A percentile compares a stretch with the other conserved stretches of the same genome.
Evolutionary conservation across 108 stramenopile species (phyloP).

Genomic region (Epithemia pelagica): DNA sequence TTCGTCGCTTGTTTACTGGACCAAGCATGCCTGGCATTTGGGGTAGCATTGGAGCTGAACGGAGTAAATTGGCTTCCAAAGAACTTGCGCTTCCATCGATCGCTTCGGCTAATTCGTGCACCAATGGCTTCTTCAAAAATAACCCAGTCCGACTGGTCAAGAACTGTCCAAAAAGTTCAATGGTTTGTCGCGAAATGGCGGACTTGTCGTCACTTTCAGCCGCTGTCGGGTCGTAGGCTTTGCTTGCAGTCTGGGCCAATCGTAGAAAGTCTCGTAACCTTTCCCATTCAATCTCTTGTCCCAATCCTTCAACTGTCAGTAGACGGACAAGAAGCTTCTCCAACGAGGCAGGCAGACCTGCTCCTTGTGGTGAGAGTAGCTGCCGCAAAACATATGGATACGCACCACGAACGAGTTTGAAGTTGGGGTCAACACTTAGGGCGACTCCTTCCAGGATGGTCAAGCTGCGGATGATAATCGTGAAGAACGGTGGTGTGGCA

Average conservation of each 20-base stretch:
- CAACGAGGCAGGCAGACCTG: slow-evolving; percentile 55
- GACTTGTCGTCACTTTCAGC: slow-evolving; percentile 36
- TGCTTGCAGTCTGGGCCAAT: slow-evolving; percentile 72
- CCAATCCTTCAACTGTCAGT: slow-evolving; percentile 67
- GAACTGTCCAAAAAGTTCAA: slow-evolving; percentile 72
- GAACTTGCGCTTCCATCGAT: slow-evolving; percentile 86
- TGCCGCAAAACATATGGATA: slow-evolving; percentile 90
- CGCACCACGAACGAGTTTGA: slow-evolving; percentile 84
- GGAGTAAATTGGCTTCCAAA: slow-evolving; percentile 63
- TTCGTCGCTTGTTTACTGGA: slow-evolving; percentile 66
- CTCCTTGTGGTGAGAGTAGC: slow-evolving; percentile 48
- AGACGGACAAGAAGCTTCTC: slow-evolving; percentile 58
- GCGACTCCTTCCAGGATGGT: slow-evolving; percentile 91
- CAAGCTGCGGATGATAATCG: slow-evolving; percentile 83
- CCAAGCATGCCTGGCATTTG: slow-evolving; percentile 76
- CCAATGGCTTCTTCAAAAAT: slow-evolving; percentile 77
- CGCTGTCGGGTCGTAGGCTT: slow-evolving; percentile 56
- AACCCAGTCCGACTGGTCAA: slow-evolving; percentile 74
- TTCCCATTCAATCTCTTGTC: slow-evolving; percentile 51
- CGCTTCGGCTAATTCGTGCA: slow-evolving; percentile 75
- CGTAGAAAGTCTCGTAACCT: slow-evolving; percentile 59
- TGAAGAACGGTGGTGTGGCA: slow-evolving; percentile 86
- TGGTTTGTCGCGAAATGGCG: slow-evolving; percentile 58
- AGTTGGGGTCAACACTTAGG: slow-evolving; percentile 79
- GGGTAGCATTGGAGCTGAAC: slow-evolving; percentile 53